These are phyloP conservation scores for Alternaria dauci DNA, from an alignment of 2,329 filamentous ascomycete genomes.

Conservation along the genomic window DNA sequence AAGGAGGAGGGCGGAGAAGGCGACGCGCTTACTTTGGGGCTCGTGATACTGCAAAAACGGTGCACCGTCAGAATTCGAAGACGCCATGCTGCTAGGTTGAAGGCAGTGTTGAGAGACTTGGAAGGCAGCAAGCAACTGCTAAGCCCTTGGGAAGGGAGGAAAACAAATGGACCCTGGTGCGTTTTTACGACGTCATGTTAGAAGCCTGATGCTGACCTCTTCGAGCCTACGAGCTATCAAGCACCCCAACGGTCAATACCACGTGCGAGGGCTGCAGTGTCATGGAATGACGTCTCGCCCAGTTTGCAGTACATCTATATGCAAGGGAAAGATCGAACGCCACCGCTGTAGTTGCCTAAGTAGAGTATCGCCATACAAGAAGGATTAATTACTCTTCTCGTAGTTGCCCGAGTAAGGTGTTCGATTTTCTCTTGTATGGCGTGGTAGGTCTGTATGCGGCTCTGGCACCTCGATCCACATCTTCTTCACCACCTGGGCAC, in stretches of 20 bases:
- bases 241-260: neutral
- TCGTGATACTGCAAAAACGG: conserved; percentile 21
- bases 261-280: neutral
- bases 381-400: no score
- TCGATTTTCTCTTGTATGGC: no score
- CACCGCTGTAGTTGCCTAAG: no score
- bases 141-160: conserved; percentile 3
- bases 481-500: conserved; percentile 7
- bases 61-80: neutral
- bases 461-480: conserved; percentile 4
- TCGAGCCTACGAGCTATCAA: neutral
- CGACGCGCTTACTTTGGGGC: conserved; percentile 8
- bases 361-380: no score
- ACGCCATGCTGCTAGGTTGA: neutral
- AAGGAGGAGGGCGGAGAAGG: neutral
- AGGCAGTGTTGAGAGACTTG: neutral
- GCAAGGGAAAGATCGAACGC: no score
- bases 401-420: no score
- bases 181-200: neutral
- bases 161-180: neutral
- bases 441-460: neutral
- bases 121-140: conserved; percentile 4
- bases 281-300: neutral
- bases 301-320: conserved; percentile 3
- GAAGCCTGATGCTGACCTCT: neutral